Conservation (phyloP, 441 rosid species). For the Croton laevigatus region DNA sequence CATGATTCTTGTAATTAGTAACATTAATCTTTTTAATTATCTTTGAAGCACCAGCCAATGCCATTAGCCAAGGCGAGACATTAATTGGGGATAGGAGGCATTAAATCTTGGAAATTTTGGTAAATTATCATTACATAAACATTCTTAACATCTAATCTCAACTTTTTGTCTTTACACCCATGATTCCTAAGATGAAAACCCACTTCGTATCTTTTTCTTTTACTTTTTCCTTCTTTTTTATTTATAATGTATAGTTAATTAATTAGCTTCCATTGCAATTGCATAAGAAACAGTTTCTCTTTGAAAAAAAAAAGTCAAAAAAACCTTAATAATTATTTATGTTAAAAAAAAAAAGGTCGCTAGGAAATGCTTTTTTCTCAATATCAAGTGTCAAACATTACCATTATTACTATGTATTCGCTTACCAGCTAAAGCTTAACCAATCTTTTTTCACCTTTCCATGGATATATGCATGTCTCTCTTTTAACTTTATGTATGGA, state of each 20-base stretch:
- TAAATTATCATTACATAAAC: conserved; percentile 7
- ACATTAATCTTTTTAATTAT: background rate
- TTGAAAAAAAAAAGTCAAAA: background rate
- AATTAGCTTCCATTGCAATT: no score
- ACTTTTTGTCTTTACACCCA: background rate
- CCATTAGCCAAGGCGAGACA: no score
- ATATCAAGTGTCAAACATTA: background rate
- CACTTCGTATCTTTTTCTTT: background rate
- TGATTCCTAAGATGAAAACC: conserved; percentile 5
- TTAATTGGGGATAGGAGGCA: background rate
- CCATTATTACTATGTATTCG: background rate
- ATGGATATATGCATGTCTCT: background rate
- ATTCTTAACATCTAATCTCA: conserved; percentile 5
- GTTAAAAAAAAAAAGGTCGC: background rate
- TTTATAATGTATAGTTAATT: background rate
- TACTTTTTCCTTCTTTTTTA: background rate
- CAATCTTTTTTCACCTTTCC: background rate
- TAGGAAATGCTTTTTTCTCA: background rate
- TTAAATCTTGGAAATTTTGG: conserved; percentile 2
- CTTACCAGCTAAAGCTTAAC: background rate
- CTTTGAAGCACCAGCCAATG: background rate
- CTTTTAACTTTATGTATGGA: background rate
- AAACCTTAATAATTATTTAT: background rate
- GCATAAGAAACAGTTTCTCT: no score
- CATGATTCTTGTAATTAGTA: background rate